These are phyloP conservation scores for Chaetoceros muelleri DNA, from an alignment of 108 stramenopile genomes.

Conservation along the genomic window DNA sequence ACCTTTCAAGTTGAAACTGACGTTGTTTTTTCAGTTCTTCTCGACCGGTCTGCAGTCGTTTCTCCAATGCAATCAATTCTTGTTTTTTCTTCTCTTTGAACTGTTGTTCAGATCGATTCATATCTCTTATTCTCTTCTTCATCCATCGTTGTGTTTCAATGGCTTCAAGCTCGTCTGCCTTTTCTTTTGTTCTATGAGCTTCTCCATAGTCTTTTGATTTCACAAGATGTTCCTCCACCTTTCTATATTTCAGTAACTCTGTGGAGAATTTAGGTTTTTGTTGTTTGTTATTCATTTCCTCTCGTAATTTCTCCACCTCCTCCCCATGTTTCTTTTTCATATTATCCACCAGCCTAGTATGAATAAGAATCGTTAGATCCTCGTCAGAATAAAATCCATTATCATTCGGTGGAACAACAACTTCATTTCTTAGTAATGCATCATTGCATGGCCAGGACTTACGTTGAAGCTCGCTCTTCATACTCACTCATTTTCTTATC, in stretches of 20 bases:
- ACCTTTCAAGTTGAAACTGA: conserved; percentile 55
- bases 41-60: conserved; percentile 71
- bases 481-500: conserved; percentile 75
- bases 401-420: too few species aligned
- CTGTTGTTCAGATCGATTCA: conserved; percentile 52
- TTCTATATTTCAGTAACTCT: conserved; percentile 64
- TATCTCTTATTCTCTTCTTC: conserved; percentile 57
- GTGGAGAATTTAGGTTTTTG: conserved; percentile 66
- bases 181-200: conserved; percentile 75
- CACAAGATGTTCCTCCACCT: conserved; percentile 71
- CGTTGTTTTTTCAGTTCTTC: conserved; percentile 74
- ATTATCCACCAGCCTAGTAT: too few species aligned
- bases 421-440: too few species aligned
- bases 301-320: conserved; percentile 73
- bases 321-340: conserved; percentile 73
- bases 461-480: conserved; percentile 41
- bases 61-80: conserved; percentile 74
- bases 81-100: conserved; percentile 53
- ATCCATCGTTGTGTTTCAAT: conserved; percentile 77
- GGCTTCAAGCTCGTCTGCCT: conserved; percentile 66
- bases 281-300: conserved; percentile 37
- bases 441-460: too few species aligned
- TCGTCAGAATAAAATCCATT: too few species aligned
- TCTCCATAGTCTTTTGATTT: conserved; percentile 71
- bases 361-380: too few species aligned